phyloP scores from a whole-genome alignment of 2,329 filamentous ascomycete genomes.

The Hypoxylon sp. region DNA sequence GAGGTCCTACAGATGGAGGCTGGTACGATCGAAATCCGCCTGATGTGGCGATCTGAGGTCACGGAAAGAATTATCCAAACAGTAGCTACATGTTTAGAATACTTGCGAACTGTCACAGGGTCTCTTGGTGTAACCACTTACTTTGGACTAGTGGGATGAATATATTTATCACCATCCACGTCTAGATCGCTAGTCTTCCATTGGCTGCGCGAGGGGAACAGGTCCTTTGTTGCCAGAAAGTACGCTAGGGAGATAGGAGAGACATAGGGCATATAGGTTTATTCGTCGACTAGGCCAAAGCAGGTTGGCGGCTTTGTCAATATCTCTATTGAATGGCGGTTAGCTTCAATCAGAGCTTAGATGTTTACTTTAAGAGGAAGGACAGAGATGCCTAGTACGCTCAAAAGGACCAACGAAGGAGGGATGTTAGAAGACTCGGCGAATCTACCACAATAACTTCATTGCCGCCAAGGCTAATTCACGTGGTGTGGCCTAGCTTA shows the following conservation, averaged over 20 bases:
- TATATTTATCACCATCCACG: slow-evolving; percentile 24
- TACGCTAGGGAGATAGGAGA: slow-evolving; percentile 13
- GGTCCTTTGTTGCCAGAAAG: slow-evolving; percentile 4
- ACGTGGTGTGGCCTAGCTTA: slow-evolving; percentile 8
- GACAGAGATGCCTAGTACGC: not conserved
- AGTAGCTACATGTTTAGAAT: slow-evolving; percentile 15
- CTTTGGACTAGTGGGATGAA: slow-evolving; percentile 12
- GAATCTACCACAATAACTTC: not conserved
- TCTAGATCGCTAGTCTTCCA: slow-evolving; percentile 1
- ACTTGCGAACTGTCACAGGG: slow-evolving; percentile 23
- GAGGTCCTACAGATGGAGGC: not conserved
- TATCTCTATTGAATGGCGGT: slow-evolving; percentile 14
- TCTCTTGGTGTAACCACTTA: slow-evolving; percentile 22
- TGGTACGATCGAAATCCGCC: slow-evolving; percentile 9
- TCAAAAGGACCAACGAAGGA: slow-evolving; percentile 8
- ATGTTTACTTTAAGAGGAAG: slow-evolving; percentile 21
- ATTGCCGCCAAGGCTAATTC: slow-evolving; percentile 19
- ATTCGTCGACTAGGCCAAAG: slow-evolving; percentile 7
- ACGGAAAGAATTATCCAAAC: slow-evolving; percentile 6
- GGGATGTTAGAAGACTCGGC: not conserved
- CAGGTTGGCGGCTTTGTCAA: slow-evolving; percentile 23
- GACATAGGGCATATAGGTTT: slow-evolving; percentile 5
- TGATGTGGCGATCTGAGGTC: slow-evolving; percentile 8
- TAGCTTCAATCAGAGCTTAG: slow-evolving; percentile 15
- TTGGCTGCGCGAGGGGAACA: slow-evolving; percentile 20